Conservation (phyloP, 768 basidiomycete species). For the Hygrophorus russula region DNA sequence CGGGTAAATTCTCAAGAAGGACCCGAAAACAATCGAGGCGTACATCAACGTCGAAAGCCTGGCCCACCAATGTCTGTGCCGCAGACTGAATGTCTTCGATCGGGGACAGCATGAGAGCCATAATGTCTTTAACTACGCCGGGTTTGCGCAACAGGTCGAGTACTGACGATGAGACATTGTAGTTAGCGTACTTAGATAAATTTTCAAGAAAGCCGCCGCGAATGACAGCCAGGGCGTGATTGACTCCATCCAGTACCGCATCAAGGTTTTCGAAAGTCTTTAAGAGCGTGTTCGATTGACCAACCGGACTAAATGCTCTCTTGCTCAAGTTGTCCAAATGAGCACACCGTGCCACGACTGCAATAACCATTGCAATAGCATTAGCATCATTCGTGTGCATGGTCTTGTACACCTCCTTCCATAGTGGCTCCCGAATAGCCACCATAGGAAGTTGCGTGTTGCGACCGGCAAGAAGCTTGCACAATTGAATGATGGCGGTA, state of each 20-base stretch:
- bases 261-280: slow-evolving; percentile 12
- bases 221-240: slow-evolving; percentile 44
- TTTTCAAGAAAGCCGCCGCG: slow-evolving; percentile 52
- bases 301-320: slow-evolving; percentile 32
- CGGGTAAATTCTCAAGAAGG: slow-evolving; percentile 57
- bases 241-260: slow-evolving; percentile 41
- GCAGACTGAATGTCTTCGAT: slow-evolving; percentile 61
- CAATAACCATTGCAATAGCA: slow-evolving; percentile 47
- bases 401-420: slow-evolving; percentile 54
- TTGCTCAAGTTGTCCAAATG: slow-evolving; percentile 56
- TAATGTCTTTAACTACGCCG: slow-evolving; percentile 47
- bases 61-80: slow-evolving; percentile 69
- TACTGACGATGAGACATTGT: slow-evolving; percentile 38
- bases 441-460: slow-evolving; percentile 19
- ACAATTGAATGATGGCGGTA: slow-evolving; percentile 20
- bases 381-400: slow-evolving; percentile 47
- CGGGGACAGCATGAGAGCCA: slow-evolving; percentile 74
- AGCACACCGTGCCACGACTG: slow-evolving; percentile 44
- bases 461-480: slow-evolving; percentile 17
- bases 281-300: slow-evolving; percentile 18
- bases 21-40: slow-evolving; percentile 82
- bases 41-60: slow-evolving; percentile 83
- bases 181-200: slow-evolving; percentile 56
- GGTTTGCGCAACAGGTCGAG: slow-evolving; percentile 43
- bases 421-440: slow-evolving; percentile 45